Base-by-base conservation (phyloP, 2,329 filamentous ascomycete genomes). In the Cadophora malorum region DNA sequence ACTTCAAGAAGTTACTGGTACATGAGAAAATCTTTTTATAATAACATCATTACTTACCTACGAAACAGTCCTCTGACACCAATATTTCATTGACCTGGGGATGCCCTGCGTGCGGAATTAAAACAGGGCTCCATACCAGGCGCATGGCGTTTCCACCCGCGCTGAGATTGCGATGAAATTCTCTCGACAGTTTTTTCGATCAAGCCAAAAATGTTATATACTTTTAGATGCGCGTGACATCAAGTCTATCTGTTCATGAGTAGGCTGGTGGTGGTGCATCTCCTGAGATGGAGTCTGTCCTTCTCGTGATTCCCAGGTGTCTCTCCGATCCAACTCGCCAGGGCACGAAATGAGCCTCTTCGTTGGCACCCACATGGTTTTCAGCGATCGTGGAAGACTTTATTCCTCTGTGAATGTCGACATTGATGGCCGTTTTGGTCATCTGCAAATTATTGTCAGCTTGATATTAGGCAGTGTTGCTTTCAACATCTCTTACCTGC, bases 271-370 rank as follows among this genome's bases (percentile, higher is more conserved):
- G 33, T 25, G 55, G 33, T 3, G 9, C 31, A 25, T 23, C 14
- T n/a, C 5, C 45, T 3, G 35, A 38, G n/a, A 59, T 9, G 3
- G 31, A 59, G 10, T 59, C 55, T 8, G 45, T 35, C 23, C 45
- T 33, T 21, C 60, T 38, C 49, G 35, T 33, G 25, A 63, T 63
- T 3, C 60, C 60, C n/a, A 52, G 19, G 49, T 52, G 60, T 14
- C 60, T 52, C 45, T 63, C 60, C 23, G 60, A 63, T 33, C 60
- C 60, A 52, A 63, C 45, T 1, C 60, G 60, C 60, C 60, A 63
- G 4, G 60, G 60, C 1, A 63, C 33, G 10, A 63, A 63, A 14
- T 45, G 25, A 0, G n/a, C 2, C 25, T 61, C 52, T 16, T 41
- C 55, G 4, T 1, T 10, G 7, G 4, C 10, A 16, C 4, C n/a